Conservation (phyloP, 345 rosid species). For the Eucalyptus polyanthemos region DNA sequence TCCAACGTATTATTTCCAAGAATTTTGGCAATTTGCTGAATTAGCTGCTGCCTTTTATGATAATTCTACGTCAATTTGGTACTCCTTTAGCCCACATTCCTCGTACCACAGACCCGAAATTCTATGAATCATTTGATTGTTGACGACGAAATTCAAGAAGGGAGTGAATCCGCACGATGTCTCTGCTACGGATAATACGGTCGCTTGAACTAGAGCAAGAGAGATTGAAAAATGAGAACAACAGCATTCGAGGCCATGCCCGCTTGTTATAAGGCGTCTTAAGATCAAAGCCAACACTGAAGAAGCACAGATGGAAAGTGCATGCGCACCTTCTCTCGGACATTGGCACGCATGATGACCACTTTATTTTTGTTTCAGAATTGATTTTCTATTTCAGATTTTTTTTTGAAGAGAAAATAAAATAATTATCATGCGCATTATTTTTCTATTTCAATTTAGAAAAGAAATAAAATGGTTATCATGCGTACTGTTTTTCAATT, state of each 20-base stretch:
- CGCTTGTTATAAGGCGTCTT: not conserved
- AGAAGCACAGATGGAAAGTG: not conserved
- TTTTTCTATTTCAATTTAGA: too few relatives aligned
- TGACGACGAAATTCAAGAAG: not conserved
- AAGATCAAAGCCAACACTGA: not conserved
- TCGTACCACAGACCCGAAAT: not conserved
- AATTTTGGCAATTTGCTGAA: not conserved
- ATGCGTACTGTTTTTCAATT: accelerated
- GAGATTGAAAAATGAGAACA: not conserved
- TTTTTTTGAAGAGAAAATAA: too few relatives aligned
- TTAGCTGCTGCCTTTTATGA: not conserved
- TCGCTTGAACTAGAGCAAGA: not conserved
- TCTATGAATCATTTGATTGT: not conserved
- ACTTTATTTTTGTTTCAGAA: too few relatives aligned
- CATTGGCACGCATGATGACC: not conserved
- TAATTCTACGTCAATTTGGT: not conserved
- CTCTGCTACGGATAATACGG: not conserved
- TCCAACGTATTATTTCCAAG: not conserved
- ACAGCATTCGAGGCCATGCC: not conserved
- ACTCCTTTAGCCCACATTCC: not conserved
- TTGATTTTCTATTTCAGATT: too few relatives aligned
- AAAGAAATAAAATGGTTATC: too few relatives aligned
- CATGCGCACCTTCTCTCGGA: not conserved
- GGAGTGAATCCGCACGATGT: not conserved
- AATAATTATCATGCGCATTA: accelerated